Evolutionary conservation across 192 early-diverging fungal genomes (phyloP).

Genomic region (Spizellomyces sp.): DNA sequence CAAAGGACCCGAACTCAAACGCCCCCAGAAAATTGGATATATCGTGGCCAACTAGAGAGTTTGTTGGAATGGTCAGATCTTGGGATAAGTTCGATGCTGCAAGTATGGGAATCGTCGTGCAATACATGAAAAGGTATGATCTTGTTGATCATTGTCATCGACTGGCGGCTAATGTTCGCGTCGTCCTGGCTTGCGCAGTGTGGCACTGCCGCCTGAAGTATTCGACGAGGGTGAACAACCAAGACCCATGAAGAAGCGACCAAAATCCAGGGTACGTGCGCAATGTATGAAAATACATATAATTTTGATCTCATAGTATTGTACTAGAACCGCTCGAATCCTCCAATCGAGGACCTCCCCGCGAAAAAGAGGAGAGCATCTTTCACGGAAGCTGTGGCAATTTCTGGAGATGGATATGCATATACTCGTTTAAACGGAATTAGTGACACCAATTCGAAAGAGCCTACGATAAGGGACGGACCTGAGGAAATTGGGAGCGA

Average conservation of each 20-base stretch:
- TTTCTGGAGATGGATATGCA: not conserved
- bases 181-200: constrained; percentile 14
- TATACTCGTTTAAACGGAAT: no score
- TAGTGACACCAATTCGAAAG: no score
- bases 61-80: constrained; percentile 75
- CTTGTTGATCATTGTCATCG: not conserved
- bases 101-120: constrained; percentile 69
- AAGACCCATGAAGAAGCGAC: constrained; percentile 36
- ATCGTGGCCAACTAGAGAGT: constrained; percentile 79
- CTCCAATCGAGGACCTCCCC: constrained; percentile 20
- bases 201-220: constrained; percentile 36
- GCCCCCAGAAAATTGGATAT: constrained; percentile 69
- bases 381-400: constrained; percentile 12
- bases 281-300: constrained; percentile 11
- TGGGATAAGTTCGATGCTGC: constrained; percentile 78
- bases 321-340: constrained; percentile 7
- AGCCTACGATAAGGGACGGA: no score
- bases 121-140: constrained; percentile 48
- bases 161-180: not conserved
- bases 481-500: no score
- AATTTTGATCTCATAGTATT: not conserved
- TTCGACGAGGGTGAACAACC: constrained; percentile 41
- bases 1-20: constrained; percentile 52
- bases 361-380: constrained; percentile 33
- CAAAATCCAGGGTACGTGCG: constrained; percentile 22